Percentiles rank a stretch among this genome's conserved stretches.
phyloP scores from a whole-genome alignment of 345 rosid species.

The Microthlaspi erraticum region DNA sequence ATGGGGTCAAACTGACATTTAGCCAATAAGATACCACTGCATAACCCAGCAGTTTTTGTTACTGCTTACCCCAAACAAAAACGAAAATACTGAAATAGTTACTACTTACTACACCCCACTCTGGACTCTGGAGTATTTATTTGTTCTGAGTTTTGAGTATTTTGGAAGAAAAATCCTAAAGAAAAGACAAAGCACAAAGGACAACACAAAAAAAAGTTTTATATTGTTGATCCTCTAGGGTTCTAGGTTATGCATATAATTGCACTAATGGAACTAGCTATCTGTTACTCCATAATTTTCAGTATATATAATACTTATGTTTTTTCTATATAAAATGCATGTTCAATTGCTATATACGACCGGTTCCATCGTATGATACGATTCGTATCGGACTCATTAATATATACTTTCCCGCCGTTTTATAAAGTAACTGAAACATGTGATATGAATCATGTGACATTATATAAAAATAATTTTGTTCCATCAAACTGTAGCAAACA shows the following conservation, averaged over 20 bases:
- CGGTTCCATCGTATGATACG: slow-evolving; percentile 36
- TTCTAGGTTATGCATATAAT: slow-evolving; percentile 23
- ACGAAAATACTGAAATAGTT: slow-evolving; percentile 22
- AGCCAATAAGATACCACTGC: slow-evolving; percentile 38
- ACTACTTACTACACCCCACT: too few relatives aligned
- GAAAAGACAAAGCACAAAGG: slow-evolving; percentile 38
- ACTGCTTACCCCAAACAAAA: slow-evolving; percentile 24
- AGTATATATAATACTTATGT: too few relatives aligned
- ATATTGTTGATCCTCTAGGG: slow-evolving; percentile 10
- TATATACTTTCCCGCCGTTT: background rate
- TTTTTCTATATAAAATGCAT: too few relatives aligned
- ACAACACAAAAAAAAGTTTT: slow-evolving; percentile 6
- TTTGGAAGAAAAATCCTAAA: background rate
- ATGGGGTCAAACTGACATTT: slow-evolving; percentile 45
- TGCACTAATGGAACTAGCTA: slow-evolving; percentile 31
- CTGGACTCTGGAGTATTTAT: background rate
- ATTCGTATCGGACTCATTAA: background rate
- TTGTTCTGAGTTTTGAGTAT: slow-evolving; percentile 18
- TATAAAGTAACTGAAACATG: background rate
- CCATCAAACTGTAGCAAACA: too few relatives aligned
- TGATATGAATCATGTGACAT: background rate
- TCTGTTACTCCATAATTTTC: too few relatives aligned
- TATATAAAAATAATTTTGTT: too few relatives aligned
- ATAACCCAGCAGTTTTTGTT: slow-evolving; percentile 33
- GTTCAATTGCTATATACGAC: too few relatives aligned